Evolutionary conservation across 2,329 filamentous ascomycete genomes (phyloP).

Genomic region (Sclerotinia borealis): DNA sequence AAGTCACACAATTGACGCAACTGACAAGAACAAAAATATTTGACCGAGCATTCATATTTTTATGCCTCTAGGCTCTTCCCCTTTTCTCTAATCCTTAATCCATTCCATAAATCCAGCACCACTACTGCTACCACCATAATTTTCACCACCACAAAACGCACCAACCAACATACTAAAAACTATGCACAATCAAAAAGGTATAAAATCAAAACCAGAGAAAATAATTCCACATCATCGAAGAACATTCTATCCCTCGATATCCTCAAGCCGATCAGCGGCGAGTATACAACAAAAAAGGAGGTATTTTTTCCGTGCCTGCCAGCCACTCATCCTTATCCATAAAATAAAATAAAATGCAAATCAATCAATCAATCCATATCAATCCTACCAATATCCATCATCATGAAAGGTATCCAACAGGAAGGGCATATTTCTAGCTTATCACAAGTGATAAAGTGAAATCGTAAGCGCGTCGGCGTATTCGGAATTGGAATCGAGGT

Average conservation of each 20-base stretch:
- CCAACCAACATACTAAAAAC: background rate
- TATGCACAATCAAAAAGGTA: background rate
- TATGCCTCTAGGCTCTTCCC: no score
- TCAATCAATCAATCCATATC: background rate
- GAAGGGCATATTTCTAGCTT: background rate
- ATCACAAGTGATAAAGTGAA: background rate
- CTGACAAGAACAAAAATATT: background rate
- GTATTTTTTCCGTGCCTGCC: background rate
- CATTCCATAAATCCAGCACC: background rate
- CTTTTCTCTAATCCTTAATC: background rate
- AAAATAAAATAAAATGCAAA: background rate
- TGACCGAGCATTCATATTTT: background rate
- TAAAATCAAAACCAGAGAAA: background rate
- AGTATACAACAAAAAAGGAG: slow-evolving; percentile 1
- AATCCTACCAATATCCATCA: background rate
- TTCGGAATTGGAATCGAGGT: background rate
- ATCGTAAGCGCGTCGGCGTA: background rate
- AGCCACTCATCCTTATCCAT: background rate
- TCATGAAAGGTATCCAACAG: background rate
- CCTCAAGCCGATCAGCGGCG: slow-evolving; percentile 13
- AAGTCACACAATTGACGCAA: no score
- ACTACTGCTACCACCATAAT: no score
- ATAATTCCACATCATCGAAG: no score
- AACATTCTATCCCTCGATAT: background rate
- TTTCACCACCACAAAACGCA: background rate